phyloP scores from a whole-genome alignment of 2,329 filamentous ascomycete species.

The Thielaviopsis punctulata region DNA sequence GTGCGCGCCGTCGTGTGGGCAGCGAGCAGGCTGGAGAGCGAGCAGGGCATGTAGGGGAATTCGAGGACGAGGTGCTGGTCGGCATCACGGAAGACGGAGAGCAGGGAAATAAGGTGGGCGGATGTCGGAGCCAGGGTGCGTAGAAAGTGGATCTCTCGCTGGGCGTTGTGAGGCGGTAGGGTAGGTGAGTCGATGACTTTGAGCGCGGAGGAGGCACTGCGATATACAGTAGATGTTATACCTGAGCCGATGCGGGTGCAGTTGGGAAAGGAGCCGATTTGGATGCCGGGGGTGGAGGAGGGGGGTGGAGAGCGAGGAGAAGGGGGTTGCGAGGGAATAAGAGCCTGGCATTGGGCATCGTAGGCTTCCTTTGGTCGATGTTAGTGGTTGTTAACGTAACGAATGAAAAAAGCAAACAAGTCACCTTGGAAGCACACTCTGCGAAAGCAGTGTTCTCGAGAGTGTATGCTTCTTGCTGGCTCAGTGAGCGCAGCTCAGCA shows the following conservation, averaged over 20 bases:
- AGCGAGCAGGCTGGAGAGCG: slow-evolving; percentile 49
- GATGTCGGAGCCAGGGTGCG: slow-evolving; percentile 34
- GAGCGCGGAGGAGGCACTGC: slow-evolving; percentile 46
- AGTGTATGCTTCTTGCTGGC: slow-evolving; percentile 35
- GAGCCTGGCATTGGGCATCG: slow-evolving; percentile 24
- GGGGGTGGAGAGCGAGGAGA: slow-evolving; percentile 2
- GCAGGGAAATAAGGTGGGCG: slow-evolving; percentile 42
- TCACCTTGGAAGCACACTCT: slow-evolving; percentile 38
- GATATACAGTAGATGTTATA: slow-evolving; percentile 70
- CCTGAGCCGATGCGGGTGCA: slow-evolving; percentile 46
- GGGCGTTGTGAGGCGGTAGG: slow-evolving; percentile 66
- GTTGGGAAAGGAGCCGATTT: slow-evolving; percentile 35
- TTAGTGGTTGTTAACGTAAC: slow-evolving; percentile 1
- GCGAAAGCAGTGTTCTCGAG: slow-evolving; percentile 49
- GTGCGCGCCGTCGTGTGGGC: slow-evolving; percentile 17
- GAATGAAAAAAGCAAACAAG: slow-evolving; percentile 12
- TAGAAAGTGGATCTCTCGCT: slow-evolving; percentile 64
- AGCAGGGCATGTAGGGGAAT: slow-evolving; percentile 68
- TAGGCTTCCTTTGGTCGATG: slow-evolving; percentile 37
- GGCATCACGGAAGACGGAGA: slow-evolving; percentile 57
- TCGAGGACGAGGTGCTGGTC: slow-evolving; percentile 58
- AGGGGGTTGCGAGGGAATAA: slow-evolving; percentile 11
- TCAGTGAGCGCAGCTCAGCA: slow-evolving; percentile 11
- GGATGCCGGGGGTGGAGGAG: slow-evolving; percentile 19
- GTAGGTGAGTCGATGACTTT: slow-evolving; percentile 70